Evolutionary conservation across 257 asterid species (phyloP).

Genomic region (Parsonsia alboflavescens): DNA sequence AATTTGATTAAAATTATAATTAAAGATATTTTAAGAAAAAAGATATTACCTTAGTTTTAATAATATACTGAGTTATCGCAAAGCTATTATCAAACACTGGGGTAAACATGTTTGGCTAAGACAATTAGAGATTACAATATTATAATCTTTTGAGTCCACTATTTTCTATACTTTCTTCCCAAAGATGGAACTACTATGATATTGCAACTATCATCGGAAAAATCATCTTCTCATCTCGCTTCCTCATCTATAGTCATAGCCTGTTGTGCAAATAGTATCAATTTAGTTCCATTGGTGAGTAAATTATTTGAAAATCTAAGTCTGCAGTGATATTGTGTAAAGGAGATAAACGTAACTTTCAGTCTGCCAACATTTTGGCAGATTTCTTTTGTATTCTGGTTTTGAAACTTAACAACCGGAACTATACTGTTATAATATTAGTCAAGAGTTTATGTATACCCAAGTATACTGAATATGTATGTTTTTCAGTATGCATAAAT

Average conservation of each 20-base stretch:
- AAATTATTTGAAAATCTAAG: background rate
- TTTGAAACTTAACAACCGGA: background rate
- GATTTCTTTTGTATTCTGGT: slow-evolving; percentile 16
- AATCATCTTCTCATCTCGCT: no score
- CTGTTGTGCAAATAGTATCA: background rate
- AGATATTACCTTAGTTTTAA: no score
- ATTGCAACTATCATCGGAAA: background rate
- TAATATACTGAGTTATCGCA: no score
- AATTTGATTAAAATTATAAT: no score
- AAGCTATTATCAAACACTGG: background rate
- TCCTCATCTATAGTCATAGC: background rate
- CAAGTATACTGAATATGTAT: background rate
- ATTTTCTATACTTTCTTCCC: background rate
- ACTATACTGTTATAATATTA: no score
- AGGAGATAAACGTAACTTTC: background rate
- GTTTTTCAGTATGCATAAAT: no score
- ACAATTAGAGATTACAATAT: background rate
- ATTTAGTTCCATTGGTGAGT: no score
- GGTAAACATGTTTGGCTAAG: background rate
- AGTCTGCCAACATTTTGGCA: background rate
- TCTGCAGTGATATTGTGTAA: background rate
- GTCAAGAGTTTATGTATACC: no score
- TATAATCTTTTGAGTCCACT: background rate
- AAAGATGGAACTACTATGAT: background rate
- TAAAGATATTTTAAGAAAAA: no score